Evolutionary conservation across 106 monocot genomes (phyloP).

Genomic region (Posidonia australis): DNA sequence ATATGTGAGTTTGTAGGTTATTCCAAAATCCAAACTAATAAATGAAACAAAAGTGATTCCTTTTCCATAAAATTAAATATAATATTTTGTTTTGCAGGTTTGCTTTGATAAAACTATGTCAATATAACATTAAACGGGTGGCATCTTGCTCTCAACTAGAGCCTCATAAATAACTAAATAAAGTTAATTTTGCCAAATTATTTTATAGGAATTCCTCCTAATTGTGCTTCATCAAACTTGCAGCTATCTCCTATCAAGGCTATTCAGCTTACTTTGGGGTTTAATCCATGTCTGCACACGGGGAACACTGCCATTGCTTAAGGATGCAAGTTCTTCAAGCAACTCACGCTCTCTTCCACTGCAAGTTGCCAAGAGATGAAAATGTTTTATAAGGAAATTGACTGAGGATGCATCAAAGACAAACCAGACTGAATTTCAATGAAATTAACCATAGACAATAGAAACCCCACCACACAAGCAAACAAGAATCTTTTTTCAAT

Average conservation of each 20-base stretch:
- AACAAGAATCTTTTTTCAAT: too few relatives aligned
- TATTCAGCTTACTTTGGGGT: slow-evolving; percentile 4
- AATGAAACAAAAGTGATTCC: background rate
- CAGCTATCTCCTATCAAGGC: background rate
- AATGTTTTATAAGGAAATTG: background rate
- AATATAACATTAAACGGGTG: background rate
- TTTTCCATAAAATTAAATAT: too few relatives aligned
- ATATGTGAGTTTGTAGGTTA: background rate
- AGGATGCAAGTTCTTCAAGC: slow-evolving; percentile 14
- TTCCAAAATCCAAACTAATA: background rate
- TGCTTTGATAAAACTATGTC: background rate
- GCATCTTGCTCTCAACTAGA: background rate
- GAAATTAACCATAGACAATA: too few relatives aligned
- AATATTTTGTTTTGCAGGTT: background rate
- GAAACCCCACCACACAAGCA: too few relatives aligned
- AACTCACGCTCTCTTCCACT: slow-evolving; percentile 14
- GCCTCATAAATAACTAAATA: background rate
- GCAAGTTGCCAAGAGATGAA: background rate
- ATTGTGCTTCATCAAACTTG: background rate
- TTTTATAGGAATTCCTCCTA: background rate
- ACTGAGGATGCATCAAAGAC: background rate
- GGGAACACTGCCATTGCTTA: background rate
- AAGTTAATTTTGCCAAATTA: background rate
- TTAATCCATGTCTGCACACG: background rate
- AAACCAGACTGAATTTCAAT: too few relatives aligned